Conservation (phyloP, 2,329 filamentous ascomycete genomes). For the Purpureocillium lavendulum region DNA sequence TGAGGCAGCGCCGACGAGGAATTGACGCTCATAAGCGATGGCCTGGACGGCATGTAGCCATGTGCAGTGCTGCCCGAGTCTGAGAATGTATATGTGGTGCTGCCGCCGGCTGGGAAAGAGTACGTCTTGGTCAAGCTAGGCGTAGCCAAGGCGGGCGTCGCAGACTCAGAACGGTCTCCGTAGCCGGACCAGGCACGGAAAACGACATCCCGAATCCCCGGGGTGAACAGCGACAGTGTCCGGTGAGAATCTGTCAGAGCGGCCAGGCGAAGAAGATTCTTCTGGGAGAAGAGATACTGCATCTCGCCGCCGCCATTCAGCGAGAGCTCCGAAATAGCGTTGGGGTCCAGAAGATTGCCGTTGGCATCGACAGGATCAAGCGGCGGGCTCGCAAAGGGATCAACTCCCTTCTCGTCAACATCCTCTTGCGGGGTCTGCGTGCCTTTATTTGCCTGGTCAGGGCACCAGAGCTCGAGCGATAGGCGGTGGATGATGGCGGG, state of each 20-base stretch:
- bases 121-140: constrained; percentile 54
- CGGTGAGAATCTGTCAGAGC: constrained; percentile 81
- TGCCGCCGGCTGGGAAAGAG: constrained; percentile 48
- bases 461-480: constrained; percentile 81
- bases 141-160: constrained; percentile 37
- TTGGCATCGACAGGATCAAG: constrained; percentile 74
- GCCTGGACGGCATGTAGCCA: constrained; percentile 58
- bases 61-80: constrained; percentile 57
- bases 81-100: constrained; percentile 65
- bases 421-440: constrained; percentile 39
- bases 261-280: constrained; percentile 78
- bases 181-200: constrained; percentile 88
- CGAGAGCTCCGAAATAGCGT: constrained; percentile 66
- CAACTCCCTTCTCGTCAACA: constrained; percentile 53
- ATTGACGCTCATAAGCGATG: constrained; percentile 54
- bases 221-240: constrained; percentile 85
- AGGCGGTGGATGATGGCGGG: constrained; percentile 93
- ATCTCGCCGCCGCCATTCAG: constrained; percentile 74
- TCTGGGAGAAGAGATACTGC: constrained; percentile 89
- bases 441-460: constrained; percentile 58
- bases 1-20: constrained; percentile 57
- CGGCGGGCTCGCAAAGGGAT: constrained; percentile 75
- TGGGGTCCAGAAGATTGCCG: constrained; percentile 68
- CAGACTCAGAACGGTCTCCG: constrained; percentile 57
- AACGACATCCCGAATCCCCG: constrained; percentile 80